Conservation (phyloP, 345 rosid genomes). For the Brassica cretica region DNA sequence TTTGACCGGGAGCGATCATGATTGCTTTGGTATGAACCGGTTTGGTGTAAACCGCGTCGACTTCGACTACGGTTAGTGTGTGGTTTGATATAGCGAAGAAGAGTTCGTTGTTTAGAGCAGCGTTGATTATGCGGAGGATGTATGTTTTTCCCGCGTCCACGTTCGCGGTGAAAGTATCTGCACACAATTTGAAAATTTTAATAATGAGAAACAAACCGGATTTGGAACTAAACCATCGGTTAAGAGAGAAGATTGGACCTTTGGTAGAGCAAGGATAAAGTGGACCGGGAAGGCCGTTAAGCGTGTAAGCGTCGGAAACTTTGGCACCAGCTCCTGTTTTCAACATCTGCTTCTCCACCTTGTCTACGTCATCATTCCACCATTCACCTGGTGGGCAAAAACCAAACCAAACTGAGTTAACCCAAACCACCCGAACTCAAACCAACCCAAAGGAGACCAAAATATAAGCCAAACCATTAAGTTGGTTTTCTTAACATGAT, state of each 20-base stretch:
- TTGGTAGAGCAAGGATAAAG: slow-evolving; percentile 60
- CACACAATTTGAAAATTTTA: neutral
- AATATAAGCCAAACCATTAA: neutral
- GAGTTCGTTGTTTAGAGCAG: slow-evolving; percentile 62
- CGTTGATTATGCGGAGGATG: slow-evolving; percentile 62
- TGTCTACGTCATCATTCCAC: slow-evolving; percentile 63
- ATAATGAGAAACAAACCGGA: slow-evolving; percentile 14
- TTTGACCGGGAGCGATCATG: slow-evolving; percentile 71
- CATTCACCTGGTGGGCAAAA: slow-evolving; percentile 49
- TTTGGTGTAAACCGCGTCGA: slow-evolving; percentile 63
- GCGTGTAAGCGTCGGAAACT: slow-evolving; percentile 59
- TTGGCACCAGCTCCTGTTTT: slow-evolving; percentile 49
- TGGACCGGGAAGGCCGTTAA: slow-evolving; percentile 73
- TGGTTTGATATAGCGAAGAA: slow-evolving; percentile 62
- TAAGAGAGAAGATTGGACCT: slow-evolving; percentile 38
- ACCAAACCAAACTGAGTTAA: neutral
- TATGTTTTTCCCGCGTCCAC: slow-evolving; percentile 60
- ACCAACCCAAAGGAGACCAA: neutral
- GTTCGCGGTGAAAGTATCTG: slow-evolving; percentile 52
- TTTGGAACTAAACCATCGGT: neutral
- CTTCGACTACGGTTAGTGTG: slow-evolving; percentile 55
- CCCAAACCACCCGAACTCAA: too few species aligned
- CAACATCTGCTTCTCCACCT: slow-evolving; percentile 50
- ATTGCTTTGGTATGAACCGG: slow-evolving; percentile 53
- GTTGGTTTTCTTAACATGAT: neutral